Percentiles rank a stretch among this genome's conserved stretches.
Conservation (phyloP, 768 basidiomycete genomes). For the Leccinellum rugosiceps region DNA sequence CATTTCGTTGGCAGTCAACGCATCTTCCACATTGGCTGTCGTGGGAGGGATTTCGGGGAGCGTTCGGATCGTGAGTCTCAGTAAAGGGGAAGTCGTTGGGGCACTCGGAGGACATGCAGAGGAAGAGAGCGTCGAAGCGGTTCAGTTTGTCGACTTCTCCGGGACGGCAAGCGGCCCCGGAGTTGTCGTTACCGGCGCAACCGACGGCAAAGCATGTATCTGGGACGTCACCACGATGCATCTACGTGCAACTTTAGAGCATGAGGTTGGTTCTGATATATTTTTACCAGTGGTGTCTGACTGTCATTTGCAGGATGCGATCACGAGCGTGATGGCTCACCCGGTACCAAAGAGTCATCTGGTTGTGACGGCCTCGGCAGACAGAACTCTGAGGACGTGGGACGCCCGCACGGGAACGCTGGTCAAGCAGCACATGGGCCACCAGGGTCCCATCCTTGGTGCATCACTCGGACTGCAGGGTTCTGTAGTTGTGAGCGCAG, state of each 20-base stretch:
- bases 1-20: conserved; percentile 82
- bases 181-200: conserved; percentile 81
- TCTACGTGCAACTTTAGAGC: conserved; percentile 75
- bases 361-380: conserved; percentile 83
- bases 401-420: conserved; percentile 83
- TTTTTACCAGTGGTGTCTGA: neutral
- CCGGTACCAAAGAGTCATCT: conserved; percentile 74
- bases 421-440: conserved; percentile 78
- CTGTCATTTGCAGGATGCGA: conserved; percentile 63
- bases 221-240: conserved; percentile 93
- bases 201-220: conserved; percentile 90
- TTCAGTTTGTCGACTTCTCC: conserved; percentile 78
- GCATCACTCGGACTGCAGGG: conserved; percentile 71
- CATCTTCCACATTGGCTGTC: conserved; percentile 84
- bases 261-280: conserved; percentile 55
- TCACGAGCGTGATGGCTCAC: conserved; percentile 75
- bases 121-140: conserved; percentile 84
- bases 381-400: conserved; percentile 87
- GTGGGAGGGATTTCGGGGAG: conserved; percentile 84
- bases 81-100: conserved; percentile 78
- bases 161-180: conserved; percentile 47
- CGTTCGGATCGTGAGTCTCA: conserved; percentile 84
- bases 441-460: conserved; percentile 70
- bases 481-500: conserved; percentile 77
- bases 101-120: conserved; percentile 81